These are phyloP conservation scores for Takakia lepidozioides DNA, from an alignment of 225 moss, liverwort and hornwort genomes.

Conservation along the genomic window DNA sequence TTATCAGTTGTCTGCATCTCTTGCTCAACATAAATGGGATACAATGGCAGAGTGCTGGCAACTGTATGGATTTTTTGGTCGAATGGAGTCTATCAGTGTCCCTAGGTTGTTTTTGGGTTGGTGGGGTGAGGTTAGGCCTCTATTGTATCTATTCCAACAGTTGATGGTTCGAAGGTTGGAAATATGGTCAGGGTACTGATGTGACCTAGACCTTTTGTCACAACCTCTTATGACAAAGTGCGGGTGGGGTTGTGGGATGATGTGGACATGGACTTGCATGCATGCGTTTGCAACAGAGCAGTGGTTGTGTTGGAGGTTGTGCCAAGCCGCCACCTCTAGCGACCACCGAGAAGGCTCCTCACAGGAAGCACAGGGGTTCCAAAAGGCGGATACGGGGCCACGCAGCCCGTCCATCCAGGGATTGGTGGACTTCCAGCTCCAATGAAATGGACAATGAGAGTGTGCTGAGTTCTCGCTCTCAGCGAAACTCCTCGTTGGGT, in stretches of 20 bases:
- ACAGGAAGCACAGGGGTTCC: slow-evolving; percentile 8
- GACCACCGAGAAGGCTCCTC: slow-evolving; percentile 10
- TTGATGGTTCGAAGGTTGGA: no score
- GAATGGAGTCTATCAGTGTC: no score
- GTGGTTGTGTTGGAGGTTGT: slow-evolving; percentile 41
- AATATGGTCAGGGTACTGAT: neutral
- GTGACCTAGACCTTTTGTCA: neutral
- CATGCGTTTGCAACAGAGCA: slow-evolving; percentile 23
- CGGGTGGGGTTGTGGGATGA: neutral
- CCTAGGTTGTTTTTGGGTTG: no score
- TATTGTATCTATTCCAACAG: no score
- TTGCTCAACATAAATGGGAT: no score
- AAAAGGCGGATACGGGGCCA: slow-evolving; percentile 4
- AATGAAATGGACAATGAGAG: slow-evolving; percentile 17
- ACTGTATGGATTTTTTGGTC: no score
- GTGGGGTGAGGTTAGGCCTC: no score
- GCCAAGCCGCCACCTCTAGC: slow-evolving; percentile 31
- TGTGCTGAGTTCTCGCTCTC: slow-evolving; percentile 15
- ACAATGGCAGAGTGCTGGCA: no score
- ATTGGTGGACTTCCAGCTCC: slow-evolving; percentile 23
- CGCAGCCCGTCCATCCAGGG: slow-evolving; percentile 10
- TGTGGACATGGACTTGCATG: neutral
- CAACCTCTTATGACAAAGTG: neutral
- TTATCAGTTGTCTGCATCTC: no score
- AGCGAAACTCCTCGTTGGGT: slow-evolving; percentile 9